Percentiles rank a stretch among this genome's conserved stretches.
These are phyloP conservation scores for Adansonia madagascariensis DNA, from an alignment of 441 rosid species.

Conservation along the genomic window DNA sequence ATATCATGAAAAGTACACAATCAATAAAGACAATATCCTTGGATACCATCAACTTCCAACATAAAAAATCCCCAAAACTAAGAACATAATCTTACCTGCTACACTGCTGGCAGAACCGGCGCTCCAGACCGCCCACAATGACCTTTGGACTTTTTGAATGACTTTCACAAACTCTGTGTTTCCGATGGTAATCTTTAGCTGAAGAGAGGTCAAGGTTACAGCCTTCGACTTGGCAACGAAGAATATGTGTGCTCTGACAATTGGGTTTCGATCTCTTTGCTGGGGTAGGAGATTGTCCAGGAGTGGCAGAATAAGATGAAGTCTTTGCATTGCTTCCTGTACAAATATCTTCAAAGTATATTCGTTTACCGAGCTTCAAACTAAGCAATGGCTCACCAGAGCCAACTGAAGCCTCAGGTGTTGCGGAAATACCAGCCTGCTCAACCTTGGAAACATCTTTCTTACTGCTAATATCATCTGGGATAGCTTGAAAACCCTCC, in stretches of 20 bases:
- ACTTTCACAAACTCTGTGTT: constrained; percentile 76
- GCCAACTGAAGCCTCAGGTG: constrained; percentile 51
- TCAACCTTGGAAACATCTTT: constrained; percentile 44
- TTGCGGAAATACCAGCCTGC: constrained; percentile 41
- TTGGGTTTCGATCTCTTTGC: constrained; percentile 60
- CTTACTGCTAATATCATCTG: constrained; percentile 42
- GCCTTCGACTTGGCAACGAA: constrained; percentile 80
- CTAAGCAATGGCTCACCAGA: constrained; percentile 67
- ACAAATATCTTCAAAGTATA: constrained; percentile 60
- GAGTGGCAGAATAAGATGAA: constrained; percentile 40
- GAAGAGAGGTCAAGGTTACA: constrained; percentile 80
- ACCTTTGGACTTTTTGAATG: constrained; percentile 87
- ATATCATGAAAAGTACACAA: neutral
- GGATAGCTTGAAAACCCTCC: constrained; percentile 48
- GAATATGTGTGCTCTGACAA: constrained; percentile 49
- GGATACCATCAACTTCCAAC: neutral
- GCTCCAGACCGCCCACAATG: constrained; percentile 72
- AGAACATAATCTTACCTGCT: constrained; percentile 64
- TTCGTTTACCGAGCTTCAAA: constrained; percentile 78
- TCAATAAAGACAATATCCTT: constrained; percentile 11
- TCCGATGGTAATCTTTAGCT: constrained; percentile 83
- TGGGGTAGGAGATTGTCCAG: constrained; percentile 50
- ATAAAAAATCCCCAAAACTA: neutral
- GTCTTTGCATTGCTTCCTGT: constrained; percentile 43
- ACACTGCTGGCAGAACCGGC: constrained; percentile 95